phyloP scores from a whole-genome alignment of 2,329 filamentous ascomycete species.

The Fusarium albosuccineum region DNA sequence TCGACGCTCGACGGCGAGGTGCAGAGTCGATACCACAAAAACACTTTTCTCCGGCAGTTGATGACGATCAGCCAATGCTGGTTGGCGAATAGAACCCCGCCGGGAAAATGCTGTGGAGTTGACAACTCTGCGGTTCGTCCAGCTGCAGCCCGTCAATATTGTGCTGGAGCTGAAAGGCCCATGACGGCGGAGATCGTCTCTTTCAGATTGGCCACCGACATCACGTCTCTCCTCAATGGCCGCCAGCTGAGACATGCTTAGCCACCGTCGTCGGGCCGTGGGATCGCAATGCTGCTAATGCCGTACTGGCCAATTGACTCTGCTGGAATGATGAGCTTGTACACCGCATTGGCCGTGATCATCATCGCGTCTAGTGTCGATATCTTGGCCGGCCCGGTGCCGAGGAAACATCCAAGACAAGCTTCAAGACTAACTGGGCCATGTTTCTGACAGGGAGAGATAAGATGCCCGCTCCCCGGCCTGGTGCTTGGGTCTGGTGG shows the following conservation, averaged over 20 bases:
- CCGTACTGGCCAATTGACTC: conserved; percentile 23
- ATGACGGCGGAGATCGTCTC: conserved; percentile 33
- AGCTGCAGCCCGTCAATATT: conserved; percentile 17
- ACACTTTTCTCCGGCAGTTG: conserved; percentile 21
- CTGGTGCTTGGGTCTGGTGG: neutral
- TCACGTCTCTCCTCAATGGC: conserved; percentile 14
- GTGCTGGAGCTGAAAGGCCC: conserved; percentile 16
- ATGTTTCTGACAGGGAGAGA: conserved; percentile 5
- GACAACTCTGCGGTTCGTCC: conserved; percentile 15
- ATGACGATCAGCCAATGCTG: conserved; percentile 28
- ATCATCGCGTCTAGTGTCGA: conserved; percentile 2
- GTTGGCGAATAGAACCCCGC: conserved; percentile 25
- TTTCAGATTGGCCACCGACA: conserved; percentile 27
- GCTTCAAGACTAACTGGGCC: conserved; percentile 6
- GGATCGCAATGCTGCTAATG: conserved; percentile 9
- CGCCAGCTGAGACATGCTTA: conserved; percentile 39
- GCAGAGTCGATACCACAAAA: conserved; percentile 18
- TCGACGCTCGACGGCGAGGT: conserved; percentile 20
- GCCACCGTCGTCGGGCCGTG: conserved; percentile 20
- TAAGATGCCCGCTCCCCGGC: conserved; percentile 32
- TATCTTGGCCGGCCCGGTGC: conserved; percentile 3
- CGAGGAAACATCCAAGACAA: conserved; percentile 32
- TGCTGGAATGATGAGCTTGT: conserved; percentile 22
- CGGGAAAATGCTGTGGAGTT: conserved; percentile 23
- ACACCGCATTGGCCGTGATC: conserved; percentile 27